Conservation (phyloP, 2,329 filamentous ascomycete species). For the Sarocladium strictum region DNA sequence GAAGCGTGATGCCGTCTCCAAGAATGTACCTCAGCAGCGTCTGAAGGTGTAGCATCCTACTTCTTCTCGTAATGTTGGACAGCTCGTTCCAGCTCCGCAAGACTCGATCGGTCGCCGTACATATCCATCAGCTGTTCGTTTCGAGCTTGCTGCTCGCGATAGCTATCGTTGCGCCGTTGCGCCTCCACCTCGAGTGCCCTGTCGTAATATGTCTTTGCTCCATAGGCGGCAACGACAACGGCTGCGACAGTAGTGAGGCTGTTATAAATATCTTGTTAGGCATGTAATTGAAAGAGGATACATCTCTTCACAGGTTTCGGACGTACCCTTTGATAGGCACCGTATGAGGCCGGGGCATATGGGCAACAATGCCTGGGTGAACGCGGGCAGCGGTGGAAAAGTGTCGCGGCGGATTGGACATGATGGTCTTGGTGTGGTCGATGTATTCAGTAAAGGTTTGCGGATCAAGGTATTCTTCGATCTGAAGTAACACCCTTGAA, state of each 20-base stretch:
- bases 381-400: slow-evolving; percentile 29
- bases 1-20: too few relatives aligned
- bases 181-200: slow-evolving; percentile 20
- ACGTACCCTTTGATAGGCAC: slow-evolving; percentile 27
- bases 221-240: slow-evolving; percentile 27
- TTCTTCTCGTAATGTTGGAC: slow-evolving; percentile 39
- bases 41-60: slow-evolving; percentile 11
- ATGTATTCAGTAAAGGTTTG: background rate
- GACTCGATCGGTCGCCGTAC: slow-evolving; percentile 43
- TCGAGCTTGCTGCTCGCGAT: slow-evolving; percentile 16
- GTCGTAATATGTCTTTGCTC: slow-evolving; percentile 27
- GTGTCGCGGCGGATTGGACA: slow-evolving; percentile 17
- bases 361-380: slow-evolving; percentile 26
- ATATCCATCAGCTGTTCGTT: slow-evolving; percentile 41
- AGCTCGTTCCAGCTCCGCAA: slow-evolving; percentile 42
- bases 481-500: slow-evolving; percentile 5
- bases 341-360: slow-evolving; percentile 22
- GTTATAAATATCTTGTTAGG: slow-evolving; percentile 7
- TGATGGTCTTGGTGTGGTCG: slow-evolving; percentile 2
- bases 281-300: background rate
- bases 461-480: slow-evolving; percentile 7
- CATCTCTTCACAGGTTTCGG: background rate
- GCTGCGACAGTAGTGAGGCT: slow-evolving; percentile 27
- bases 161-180: slow-evolving; percentile 19
- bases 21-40: background rate